Conservation (phyloP, 306 rosid species). For the Dicorynia guianensis region DNA sequence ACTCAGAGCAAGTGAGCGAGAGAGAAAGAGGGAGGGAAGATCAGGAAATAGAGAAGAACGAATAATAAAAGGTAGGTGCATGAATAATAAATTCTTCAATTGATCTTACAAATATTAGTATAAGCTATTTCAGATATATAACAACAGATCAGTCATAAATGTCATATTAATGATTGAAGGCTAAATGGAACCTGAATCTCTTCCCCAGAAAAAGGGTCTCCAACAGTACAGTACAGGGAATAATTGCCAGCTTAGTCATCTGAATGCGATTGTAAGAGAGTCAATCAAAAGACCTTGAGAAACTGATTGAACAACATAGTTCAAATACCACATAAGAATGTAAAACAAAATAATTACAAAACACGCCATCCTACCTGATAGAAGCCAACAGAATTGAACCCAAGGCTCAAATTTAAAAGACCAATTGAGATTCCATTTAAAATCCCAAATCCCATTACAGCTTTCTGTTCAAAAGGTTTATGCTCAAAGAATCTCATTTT, state of each 20-base stretch:
- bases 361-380: no score
- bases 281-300: slow-evolving; percentile 30
- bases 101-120: slow-evolving; percentile 1
- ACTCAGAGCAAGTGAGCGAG: not conserved
- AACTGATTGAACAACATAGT: slow-evolving; percentile 12
- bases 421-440: slow-evolving; percentile 98
- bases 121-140: slow-evolving; percentile 20
- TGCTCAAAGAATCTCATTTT: slow-evolving; percentile 90
- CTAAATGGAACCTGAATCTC: slow-evolving; percentile 77
- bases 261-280: slow-evolving; percentile 49
- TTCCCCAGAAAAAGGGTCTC: slow-evolving; percentile 91
- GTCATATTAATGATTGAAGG: slow-evolving; percentile 20
- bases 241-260: slow-evolving; percentile 99
- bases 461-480: slow-evolving; percentile 83
- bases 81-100: slow-evolving; percentile 16
- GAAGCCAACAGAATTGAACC: slow-evolving; percentile 98
- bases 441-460: slow-evolving; percentile 91
- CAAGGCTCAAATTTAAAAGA: slow-evolving; percentile 94
- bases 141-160: slow-evolving; percentile 29
- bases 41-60: not conserved
- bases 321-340: slow-evolving; percentile 21
- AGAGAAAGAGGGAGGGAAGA: not conserved
- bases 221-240: slow-evolving; percentile 96
- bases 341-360: slow-evolving; percentile 29
- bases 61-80: not conserved